Conservation (phyloP, 2,329 filamentous ascomycete species). For the Rutstroemia sydowiana region DNA sequence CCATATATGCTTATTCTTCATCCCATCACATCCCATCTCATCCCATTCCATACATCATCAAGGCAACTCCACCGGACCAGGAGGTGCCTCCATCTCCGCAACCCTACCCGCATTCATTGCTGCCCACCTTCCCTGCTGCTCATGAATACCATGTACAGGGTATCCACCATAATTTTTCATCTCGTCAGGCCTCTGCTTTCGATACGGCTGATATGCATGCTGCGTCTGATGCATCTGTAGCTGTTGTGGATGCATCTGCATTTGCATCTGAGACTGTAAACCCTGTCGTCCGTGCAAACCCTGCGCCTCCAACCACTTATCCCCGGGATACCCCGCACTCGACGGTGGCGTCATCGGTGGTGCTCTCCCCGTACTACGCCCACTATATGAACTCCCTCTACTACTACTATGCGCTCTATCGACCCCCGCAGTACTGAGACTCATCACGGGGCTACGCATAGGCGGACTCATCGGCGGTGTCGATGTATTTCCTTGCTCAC, state of each 20-base stretch:
- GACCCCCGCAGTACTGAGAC: neutral
- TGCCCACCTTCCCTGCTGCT: neutral
- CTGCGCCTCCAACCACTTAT: conserved; percentile 5
- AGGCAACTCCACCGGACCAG: neutral
- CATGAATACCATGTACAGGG: too few species aligned
- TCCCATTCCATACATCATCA: neutral
- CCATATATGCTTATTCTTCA: neutral
- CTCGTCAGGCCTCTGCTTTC: too few species aligned
- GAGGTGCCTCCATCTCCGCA: conserved; percentile 6
- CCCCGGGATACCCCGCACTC: conserved; percentile 1
- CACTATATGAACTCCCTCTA: conserved; percentile 3
- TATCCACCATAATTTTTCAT: conserved; percentile 1
- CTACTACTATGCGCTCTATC: neutral
- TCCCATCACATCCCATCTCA: neutral
- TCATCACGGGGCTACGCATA: neutral
- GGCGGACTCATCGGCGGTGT: conserved; percentile 5
- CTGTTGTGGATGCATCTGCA: neutral
- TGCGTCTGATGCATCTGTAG: neutral
- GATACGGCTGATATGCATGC: neutral
- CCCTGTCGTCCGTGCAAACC: neutral
- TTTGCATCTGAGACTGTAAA: neutral
- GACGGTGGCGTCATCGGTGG: neutral
- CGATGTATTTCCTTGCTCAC: too few species aligned
- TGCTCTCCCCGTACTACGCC: neutral
- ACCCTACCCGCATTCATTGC: neutral